Evolutionary conservation across 441 rosid genomes (phyloP).

Genomic region (Populus hybrid): DNA sequence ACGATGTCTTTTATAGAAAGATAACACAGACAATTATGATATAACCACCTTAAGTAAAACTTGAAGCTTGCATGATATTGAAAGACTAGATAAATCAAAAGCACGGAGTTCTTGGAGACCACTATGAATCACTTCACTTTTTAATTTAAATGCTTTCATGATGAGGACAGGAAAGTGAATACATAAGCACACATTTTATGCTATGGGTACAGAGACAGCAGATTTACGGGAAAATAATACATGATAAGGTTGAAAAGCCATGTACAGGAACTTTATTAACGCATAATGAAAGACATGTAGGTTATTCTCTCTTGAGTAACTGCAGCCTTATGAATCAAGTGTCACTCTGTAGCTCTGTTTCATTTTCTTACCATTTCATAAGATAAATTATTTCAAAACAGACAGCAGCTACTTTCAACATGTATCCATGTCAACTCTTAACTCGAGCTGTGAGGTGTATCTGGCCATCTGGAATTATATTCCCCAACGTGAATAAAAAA

Average conservation of each 20-base stretch:
- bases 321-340: not conserved
- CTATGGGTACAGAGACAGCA: not conserved
- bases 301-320: not conserved
- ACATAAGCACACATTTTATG: not conserved
- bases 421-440: not conserved
- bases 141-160: not conserved
- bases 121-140: not conserved
- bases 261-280: not conserved
- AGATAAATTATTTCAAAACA: not conserved
- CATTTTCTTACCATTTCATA: not conserved
- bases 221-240: not conserved
- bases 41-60: not conserved
- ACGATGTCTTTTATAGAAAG: not conserved
- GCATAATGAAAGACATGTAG: not conserved
- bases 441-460: not conserved
- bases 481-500: not conserved
- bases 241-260: not conserved
- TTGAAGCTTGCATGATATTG: not conserved
- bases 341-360: not conserved
- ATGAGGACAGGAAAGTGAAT: not conserved
- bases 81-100: not conserved
- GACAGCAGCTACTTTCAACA: not conserved
- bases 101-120: not conserved
- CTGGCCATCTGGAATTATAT: not conserved
- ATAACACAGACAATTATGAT: not conserved